phyloP scores from a whole-genome alignment of 108 stramenopile species.

The Skeletonema costatum region DNA sequence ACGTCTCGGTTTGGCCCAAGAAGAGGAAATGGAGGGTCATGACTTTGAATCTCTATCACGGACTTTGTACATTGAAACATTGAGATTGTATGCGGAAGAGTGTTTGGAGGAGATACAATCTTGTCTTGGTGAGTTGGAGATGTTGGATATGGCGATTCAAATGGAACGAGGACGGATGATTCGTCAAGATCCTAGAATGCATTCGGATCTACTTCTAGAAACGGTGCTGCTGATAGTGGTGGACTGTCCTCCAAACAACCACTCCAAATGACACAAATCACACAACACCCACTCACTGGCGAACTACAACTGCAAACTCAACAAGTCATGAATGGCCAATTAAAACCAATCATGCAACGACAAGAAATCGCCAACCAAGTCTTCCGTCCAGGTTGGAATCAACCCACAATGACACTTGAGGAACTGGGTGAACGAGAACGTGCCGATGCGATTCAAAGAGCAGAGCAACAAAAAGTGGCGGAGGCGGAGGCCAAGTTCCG shows the following conservation, averaged over 20 bases:
- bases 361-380: constrained; percentile 85
- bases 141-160: constrained; percentile 68
- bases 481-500: constrained; percentile 50
- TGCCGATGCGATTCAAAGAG: constrained; percentile 77
- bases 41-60: constrained; percentile 75
- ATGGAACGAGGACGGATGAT: constrained; percentile 41
- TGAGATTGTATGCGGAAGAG: constrained; percentile 52
- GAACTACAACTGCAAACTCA: constrained; percentile 70
- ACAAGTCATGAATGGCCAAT: constrained; percentile 63
- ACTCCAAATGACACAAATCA: constrained; percentile 81
- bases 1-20: constrained; percentile 49
- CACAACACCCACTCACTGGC: constrained; percentile 70
- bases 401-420: constrained; percentile 95
- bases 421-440: constrained; percentile 92
- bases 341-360: constrained; percentile 35
- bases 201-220: neutral
- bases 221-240: neutral
- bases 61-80: constrained; percentile 47
- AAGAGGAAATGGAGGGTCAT: constrained; percentile 73
- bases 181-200: constrained; percentile 12
- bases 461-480: constrained; percentile 68
- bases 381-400: constrained; percentile 93
- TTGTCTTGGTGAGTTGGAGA: constrained; percentile 60
- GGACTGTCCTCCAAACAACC: constrained; percentile 8
- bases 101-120: constrained; percentile 72